Base-by-base conservation (phyloP, 2,329 filamentous ascomycete genomes). In the Blastomyces emzantsi region DNA sequence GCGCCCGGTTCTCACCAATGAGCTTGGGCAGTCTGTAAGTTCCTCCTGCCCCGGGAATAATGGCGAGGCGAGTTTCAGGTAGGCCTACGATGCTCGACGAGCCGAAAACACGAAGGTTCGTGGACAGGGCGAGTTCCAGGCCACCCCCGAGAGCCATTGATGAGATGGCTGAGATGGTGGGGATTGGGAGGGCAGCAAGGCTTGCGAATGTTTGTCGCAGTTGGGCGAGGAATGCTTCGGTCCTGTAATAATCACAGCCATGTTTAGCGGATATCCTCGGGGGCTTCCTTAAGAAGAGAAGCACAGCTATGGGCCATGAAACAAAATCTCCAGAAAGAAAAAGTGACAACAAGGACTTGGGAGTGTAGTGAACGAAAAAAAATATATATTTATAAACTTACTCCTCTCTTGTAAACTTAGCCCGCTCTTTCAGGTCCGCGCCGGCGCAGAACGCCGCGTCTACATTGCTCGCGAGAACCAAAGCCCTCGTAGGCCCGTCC, bases 21-120 rank as follows among this genome's bases (percentile, higher is more conserved):
- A 99, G 77, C 9, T 83, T 84, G 1, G 92, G 91, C 0, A 99
- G 85, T 11, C 94, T 87, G 76, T 91, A 90, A 0, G 93, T 97
- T 65, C 93, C 94, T 54, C 94, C 94, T 1, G 93, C 94, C 64
- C 94, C 94, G 2, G 94, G 94, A 67, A 99, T 89, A 73, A 99
- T 99, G 63, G 89, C 94, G 2, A 99, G 83, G 2, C 92, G 84
- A 1, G 94, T 97, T 75, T 99, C 94, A 1, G 94, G 94, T 5
- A 97, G 85, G 0, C 87, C 92, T 62, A 99, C 86, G 30, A 82
- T 79, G 19, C 91, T 89, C 43, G 87, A 89, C 49, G 90, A 91
- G 41, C 87, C 84, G 68, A 97, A 87, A 61, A 99, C 88, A 68
- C 94, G 90, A 76, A 99, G 86, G 76, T 94, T 87, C 1, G 93